Evolutionary conservation across 768 basidiomycete species (phyloP), one percentile per base, ranked within the genome.

Genomic region (Wakefieldia striispora): DNA sequence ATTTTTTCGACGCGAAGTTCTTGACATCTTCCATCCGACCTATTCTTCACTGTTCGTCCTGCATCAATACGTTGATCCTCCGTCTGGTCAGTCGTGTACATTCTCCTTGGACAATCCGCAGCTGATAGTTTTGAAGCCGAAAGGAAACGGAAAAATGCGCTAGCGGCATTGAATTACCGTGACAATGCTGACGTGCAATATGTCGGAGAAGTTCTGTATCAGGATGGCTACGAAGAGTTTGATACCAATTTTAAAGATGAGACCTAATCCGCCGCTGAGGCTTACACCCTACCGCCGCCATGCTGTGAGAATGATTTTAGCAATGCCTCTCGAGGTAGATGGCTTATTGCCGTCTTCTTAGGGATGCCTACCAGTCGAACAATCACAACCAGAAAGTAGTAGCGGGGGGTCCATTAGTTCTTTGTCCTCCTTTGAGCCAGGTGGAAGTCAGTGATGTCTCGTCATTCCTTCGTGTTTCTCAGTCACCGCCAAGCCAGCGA

Each of bases 191-290:
- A n/a, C 6, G 29, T 19, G 14, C 44, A 40, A 27, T 17, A 27
- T 21, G 19, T 19, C 14, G 17, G 3, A 24, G 58, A 52, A 26
- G 47, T 62, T 35, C 21, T 8, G 12, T 52, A 46, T 26, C 50
- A 53, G 6, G 20, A 39, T 0, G 51, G 38, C 26, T 51, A 61
- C 24, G 53, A 65, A 8, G 54, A 56, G 5, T 51, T 47, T 35
- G 66, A 65, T 35, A 66, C 66, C 13, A 61, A 68, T 43, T 55
- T 44, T 6, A 60, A 63, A 20, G 58, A 67, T 20, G 53, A 55
- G 26, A 33, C 11, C 11, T 10, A 23, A 9, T 16, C 9, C 10
- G 5, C 29, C 26, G 16, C 42, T 12, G 42, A 34, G 20, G 34
- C 14, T 12, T 14, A n/a, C 38, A 16, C 27, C 10, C 27, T 12